These are phyloP conservation scores for Closterium sp. DNA, from an alignment of 139 green algal genomes.

Conservation along the genomic window DNA sequence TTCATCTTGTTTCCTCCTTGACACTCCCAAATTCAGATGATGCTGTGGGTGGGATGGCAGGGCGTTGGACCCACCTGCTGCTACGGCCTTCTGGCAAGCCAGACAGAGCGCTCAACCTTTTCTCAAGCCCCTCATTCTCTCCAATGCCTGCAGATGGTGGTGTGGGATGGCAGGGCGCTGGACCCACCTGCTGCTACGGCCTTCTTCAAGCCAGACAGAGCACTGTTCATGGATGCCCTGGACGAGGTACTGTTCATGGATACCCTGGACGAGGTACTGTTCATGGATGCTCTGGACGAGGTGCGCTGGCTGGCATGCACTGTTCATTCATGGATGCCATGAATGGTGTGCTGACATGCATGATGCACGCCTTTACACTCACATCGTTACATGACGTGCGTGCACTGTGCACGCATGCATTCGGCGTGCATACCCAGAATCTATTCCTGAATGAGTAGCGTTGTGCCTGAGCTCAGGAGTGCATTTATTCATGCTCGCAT, in stretches of 20 bases:
- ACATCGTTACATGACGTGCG: no score
- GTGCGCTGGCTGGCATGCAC: no score
- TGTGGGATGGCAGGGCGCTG: constrained; percentile 12
- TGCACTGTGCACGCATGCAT: neutral
- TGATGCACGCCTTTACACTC: no score
- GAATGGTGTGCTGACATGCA: no score
- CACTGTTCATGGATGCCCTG: neutral
- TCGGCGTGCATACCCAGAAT: neutral
- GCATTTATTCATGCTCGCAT: no score
- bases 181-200: constrained; percentile 3
- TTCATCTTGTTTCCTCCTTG: no score
- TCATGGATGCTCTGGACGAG: no score
- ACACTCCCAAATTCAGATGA: neutral
- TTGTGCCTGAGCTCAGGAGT: no score
- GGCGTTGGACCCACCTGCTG: neutral
- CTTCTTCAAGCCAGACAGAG: constrained; percentile 21
- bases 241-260: neutral
- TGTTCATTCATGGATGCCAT: no score
- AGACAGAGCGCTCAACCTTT: neutral
- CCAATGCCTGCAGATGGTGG: neutral
- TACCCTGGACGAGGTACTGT: no score
- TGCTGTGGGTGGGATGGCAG: constrained; percentile 23
- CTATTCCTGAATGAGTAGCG: no score
- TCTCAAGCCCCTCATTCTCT: neutral
- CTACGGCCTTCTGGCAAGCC: constrained; percentile 1